Evolutionary conservation across 202 grass and related monocot species (phyloP).

Genomic region (Schoenoplectus tabernaemontani): DNA sequence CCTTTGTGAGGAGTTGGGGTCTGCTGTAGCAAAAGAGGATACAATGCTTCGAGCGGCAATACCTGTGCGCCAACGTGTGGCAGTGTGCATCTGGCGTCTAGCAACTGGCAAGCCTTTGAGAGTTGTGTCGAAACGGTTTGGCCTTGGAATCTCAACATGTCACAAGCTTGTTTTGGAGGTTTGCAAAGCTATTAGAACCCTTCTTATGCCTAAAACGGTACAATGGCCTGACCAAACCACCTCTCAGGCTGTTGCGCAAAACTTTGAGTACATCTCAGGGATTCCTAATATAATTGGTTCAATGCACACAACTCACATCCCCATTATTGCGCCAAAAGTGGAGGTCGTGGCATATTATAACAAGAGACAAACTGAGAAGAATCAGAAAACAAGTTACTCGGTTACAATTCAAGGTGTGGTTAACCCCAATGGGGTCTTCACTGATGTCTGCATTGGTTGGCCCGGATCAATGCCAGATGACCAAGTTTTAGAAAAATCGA

Average conservation of each 20-base stretch:
- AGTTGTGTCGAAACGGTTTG: conserved; percentile 54
- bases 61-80: conserved; percentile 63
- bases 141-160: conserved; percentile 66
- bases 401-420: conserved; percentile 68
- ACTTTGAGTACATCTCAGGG: conserved; percentile 40
- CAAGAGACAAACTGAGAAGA: conserved; percentile 63
- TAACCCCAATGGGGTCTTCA: conserved; percentile 54
- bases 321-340: conserved; percentile 59
- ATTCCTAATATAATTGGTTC: conserved; percentile 51
- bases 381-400: conserved; percentile 65
- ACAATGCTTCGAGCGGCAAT: conserved; percentile 63
- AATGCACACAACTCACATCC: conserved; percentile 74
- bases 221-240: conserved; percentile 34
- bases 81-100: conserved; percentile 73
- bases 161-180: conserved; percentile 74
- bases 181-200: conserved; percentile 48
- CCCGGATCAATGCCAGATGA: conserved; percentile 50
- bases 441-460: conserved; percentile 53
- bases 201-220: conserved; percentile 45
- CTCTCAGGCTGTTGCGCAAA: neutral
- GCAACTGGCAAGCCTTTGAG: conserved; percentile 59
- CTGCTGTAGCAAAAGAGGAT: conserved; percentile 63
- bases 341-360: conserved; percentile 58
- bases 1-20: conserved; percentile 49
- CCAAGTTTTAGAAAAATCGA: conserved; percentile 46